A percentile compares a stretch with the other conserved stretches of the same genome.
These are phyloP conservation scores for Golubevia pallescens DNA, from an alignment of 1,284 basidiomycete species.

Conservation along the genomic window DNA sequence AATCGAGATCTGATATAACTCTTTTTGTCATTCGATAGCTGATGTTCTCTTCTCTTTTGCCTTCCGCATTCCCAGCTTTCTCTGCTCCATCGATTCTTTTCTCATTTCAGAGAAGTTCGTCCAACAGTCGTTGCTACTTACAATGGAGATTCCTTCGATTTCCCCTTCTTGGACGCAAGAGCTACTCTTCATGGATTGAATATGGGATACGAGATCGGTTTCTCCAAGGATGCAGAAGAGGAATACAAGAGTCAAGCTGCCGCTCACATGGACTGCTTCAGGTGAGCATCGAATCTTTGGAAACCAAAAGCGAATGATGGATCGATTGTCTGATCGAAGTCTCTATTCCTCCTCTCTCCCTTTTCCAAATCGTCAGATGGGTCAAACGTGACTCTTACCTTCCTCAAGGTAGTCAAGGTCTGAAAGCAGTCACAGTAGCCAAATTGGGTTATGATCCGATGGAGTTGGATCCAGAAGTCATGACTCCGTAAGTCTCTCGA, in stretches of 20 bases:
- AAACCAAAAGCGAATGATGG: neutral
- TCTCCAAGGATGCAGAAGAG: constrained; percentile 53
- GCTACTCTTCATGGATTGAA: constrained; percentile 50
- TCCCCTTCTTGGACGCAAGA: constrained; percentile 59
- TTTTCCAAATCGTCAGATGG: constrained; percentile 24
- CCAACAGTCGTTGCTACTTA: constrained; percentile 64
- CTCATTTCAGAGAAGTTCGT: constrained; percentile 50
- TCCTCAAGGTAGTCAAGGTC: constrained; percentile 60
- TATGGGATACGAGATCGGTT: constrained; percentile 61
- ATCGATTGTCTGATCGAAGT: too few species aligned
- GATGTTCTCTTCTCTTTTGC: neutral
- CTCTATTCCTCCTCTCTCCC: constrained; percentile 1
- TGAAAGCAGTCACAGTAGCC: constrained; percentile 63
- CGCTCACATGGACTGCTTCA: constrained; percentile 63
- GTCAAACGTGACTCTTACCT: constrained; percentile 64
- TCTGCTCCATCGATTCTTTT: constrained; percentile 46
- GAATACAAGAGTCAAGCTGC: constrained; percentile 59
- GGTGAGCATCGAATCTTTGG: constrained; percentile 10
- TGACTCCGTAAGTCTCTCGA: constrained; percentile 40
- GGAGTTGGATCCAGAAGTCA: constrained; percentile 63
- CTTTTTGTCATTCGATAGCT: neutral
- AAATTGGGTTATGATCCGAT: constrained; percentile 64
- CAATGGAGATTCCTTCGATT: constrained; percentile 65
- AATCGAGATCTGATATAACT: neutral
- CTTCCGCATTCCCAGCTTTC: constrained; percentile 17